Conservation (phyloP, 306 rosid genomes). For the Medicago ruthenica region DNA sequence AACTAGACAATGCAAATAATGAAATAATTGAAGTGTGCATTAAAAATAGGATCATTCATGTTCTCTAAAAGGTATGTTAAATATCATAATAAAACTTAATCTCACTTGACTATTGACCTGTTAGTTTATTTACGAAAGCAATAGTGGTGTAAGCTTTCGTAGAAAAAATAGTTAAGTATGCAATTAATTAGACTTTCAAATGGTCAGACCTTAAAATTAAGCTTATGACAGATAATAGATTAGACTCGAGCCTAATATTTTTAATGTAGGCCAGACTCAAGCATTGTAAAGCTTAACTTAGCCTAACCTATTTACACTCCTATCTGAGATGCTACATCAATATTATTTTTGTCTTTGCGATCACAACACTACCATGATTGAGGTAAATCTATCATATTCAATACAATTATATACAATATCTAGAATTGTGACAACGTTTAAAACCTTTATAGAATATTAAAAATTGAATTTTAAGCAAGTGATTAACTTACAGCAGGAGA, state of each 20-base stretch:
- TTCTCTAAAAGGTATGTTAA: not conserved
- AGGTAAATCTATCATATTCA: not conserved
- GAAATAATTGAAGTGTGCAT: conserved; percentile 3
- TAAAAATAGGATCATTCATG: not conserved
- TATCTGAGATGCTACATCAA: not conserved
- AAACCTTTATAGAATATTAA: not conserved
- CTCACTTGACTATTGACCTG: not conserved
- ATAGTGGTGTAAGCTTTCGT: not conserved
- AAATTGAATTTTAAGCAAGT: not conserved
- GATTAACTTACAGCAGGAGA: conserved; percentile 91
- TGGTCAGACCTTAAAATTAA: not conserved
- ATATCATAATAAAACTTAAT: not conserved
- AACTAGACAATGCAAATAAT: conserved; percentile 25
- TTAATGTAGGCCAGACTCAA: not conserved
- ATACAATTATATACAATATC: not conserved
- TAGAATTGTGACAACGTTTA: not conserved
- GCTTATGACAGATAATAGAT: not conserved
- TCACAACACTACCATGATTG: not conserved
- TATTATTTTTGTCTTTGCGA: not conserved
- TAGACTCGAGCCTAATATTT: not conserved
- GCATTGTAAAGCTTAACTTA: no score
- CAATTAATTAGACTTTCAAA: not conserved
- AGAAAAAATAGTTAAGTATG: no score
- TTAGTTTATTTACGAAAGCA: not conserved
- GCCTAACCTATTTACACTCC: not conserved